phyloP scores from a whole-genome alignment of 2,329 filamentous ascomycete species.

The Graphilbum fragrans region DNA sequence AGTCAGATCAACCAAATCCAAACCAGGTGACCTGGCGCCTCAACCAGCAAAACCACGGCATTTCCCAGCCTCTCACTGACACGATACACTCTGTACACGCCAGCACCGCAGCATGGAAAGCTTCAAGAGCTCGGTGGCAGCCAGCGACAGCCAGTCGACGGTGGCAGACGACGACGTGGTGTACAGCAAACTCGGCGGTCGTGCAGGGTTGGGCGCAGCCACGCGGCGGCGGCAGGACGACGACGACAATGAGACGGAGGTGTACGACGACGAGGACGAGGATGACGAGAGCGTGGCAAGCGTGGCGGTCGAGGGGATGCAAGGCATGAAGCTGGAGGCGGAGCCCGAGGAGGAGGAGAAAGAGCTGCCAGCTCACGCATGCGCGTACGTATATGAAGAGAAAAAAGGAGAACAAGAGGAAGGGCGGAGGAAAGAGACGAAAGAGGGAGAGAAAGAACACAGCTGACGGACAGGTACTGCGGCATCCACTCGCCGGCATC shows the following conservation, averaged over 20 bases:
- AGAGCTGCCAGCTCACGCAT: slow-evolving; percentile 86
- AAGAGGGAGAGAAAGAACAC: background rate
- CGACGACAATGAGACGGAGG: slow-evolving; percentile 79
- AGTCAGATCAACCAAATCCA: no score
- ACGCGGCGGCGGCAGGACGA: slow-evolving; percentile 57
- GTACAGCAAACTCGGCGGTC: slow-evolving; percentile 54
- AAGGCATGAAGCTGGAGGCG: slow-evolving; percentile 41
- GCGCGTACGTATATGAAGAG: slow-evolving; percentile 56
- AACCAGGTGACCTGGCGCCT: no score
- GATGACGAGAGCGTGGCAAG: slow-evolving; percentile 67
- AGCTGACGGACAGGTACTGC: slow-evolving; percentile 59
- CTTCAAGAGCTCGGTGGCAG: slow-evolving; percentile 80
- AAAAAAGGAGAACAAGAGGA: no score
- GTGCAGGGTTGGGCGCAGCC: slow-evolving; percentile 32
- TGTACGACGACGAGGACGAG: slow-evolving; percentile 65
- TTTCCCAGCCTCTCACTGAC: no score
- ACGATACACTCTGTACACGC: no score
- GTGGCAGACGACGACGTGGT: slow-evolving; percentile 71
- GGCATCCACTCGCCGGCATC: slow-evolving; percentile 92
- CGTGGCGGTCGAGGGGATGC: slow-evolving; percentile 64
- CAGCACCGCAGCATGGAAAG: slow-evolving; percentile 80
- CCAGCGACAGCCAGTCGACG: slow-evolving; percentile 61
- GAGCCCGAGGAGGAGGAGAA: slow-evolving; percentile 65
- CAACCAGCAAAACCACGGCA: no score
- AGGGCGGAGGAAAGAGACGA: no score